Conservation (phyloP, 2,329 filamentous ascomycete genomes). For the Bipolaris cookei region DNA sequence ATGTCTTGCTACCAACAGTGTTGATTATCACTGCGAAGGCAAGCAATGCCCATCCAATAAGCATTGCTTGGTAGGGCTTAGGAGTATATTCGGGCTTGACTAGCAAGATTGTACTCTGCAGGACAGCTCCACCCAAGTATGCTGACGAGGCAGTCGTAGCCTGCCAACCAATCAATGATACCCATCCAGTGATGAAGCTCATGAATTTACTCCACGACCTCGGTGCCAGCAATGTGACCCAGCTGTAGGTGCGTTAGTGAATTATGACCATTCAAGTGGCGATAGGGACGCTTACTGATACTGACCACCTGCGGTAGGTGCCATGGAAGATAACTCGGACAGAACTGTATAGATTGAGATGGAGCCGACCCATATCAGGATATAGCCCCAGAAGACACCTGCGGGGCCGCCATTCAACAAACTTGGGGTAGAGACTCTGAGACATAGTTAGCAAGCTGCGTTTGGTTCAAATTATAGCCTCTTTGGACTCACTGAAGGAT, state of each 20-base stretch:
- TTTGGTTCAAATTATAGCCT: background rate
- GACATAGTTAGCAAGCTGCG: background rate
- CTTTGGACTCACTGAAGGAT: background rate
- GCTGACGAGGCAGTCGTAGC: slow-evolving; percentile 12
- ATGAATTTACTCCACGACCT: slow-evolving; percentile 24
- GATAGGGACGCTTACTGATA: slow-evolving; percentile 9
- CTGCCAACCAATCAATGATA: slow-evolving; percentile 25
- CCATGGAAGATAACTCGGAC: slow-evolving; percentile 27
- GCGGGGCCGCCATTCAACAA: slow-evolving; percentile 22
- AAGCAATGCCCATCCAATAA: slow-evolving; percentile 53
- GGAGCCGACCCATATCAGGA: slow-evolving; percentile 20
- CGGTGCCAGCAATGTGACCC: slow-evolving; percentile 52
- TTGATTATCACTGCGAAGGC: slow-evolving; percentile 50
- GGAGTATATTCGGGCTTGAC: slow-evolving; percentile 29
- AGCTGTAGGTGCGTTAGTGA: slow-evolving; percentile 4
- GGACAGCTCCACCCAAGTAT: slow-evolving; percentile 9
- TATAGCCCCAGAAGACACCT: slow-evolving; percentile 18
- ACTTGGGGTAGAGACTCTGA: slow-evolving; percentile 6
- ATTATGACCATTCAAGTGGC: background rate
- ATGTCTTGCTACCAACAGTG: slow-evolving; percentile 46
- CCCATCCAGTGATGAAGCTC: slow-evolving; percentile 21
- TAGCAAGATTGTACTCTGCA: slow-evolving; percentile 13
- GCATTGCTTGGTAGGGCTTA: slow-evolving; percentile 54
- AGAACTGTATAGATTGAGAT: slow-evolving; percentile 19
- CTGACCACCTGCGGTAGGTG: slow-evolving; percentile 22